Base-by-base conservation (phyloP, 2,329 filamentous ascomycete genomes). In the Fusarium napiforme region DNA sequence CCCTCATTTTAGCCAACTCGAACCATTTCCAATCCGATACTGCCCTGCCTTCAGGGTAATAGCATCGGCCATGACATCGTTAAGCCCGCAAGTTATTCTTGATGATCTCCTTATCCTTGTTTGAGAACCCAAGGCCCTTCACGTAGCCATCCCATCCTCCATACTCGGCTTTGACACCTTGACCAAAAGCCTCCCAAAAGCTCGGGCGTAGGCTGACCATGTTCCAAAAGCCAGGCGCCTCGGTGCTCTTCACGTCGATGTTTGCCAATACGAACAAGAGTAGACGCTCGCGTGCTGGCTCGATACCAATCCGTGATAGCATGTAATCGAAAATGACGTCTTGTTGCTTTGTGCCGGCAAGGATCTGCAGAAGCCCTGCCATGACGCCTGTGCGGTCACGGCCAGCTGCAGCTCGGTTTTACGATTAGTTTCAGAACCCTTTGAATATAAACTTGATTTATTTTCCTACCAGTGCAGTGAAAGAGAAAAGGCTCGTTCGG, bases 311-410 rank as follows among this genome's bases (percentile, higher is more conserved):
- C 34, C 88, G 83, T 15, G 87, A 88, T 34, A 90, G 81, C 78
- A 88, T 81, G 79, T 86, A 90, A 79, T 90, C 88, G 47, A 85
- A 79, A 26, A 80, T 75, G 39, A 87, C 79, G 18, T 78, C 79
- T 30, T 87, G 83, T 16, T 80, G 72, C 9, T 82, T 71, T 30
- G 85, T 84, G 36, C 86, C 87, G 4, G 86, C 85, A 19, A 89
- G 82, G n/a, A 80, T 80, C 61, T 87, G 82, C n/a, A 90, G 79
- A 9, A 90, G 77, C 15, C 84, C 87, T 1, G 84, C 82, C 14
- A 89, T 76, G 14, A 89, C 82, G 14, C 87, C 87, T 0, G 87
- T 90, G 30, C 87, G 83, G 67, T 89, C 88, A 58, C 87, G 84
- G 12, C 88, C 87, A 30, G 86, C 87, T 88, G 19, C 30, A 37